phyloP scores from a whole-genome alignment of 2,329 filamentous ascomycete genomes.

The Colletotrichum costaricense region DNA sequence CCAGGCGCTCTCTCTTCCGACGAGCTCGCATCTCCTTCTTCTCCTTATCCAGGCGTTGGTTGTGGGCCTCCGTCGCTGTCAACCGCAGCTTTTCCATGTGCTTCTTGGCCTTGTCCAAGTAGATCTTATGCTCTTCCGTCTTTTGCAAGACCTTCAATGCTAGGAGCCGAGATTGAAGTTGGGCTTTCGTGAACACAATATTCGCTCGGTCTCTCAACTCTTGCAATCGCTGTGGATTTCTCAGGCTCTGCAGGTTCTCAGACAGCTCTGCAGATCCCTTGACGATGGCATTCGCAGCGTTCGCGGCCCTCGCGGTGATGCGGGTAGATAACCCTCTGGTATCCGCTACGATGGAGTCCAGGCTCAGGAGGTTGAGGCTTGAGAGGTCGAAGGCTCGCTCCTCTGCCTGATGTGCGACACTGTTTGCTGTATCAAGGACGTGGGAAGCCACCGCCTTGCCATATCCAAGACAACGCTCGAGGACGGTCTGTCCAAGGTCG shows the following conservation, averaged over 20 bases:
- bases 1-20: slow-evolving; percentile 41
- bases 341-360: slow-evolving; percentile 1
- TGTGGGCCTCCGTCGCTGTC: slow-evolving; percentile 43
- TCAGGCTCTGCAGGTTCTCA: slow-evolving; percentile 43
- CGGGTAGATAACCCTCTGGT: slow-evolving; percentile 21
- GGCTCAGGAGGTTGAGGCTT: slow-evolving; percentile 1
- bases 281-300: slow-evolving; percentile 14
- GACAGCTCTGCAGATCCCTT: slow-evolving; percentile 30
- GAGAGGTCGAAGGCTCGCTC: slow-evolving; percentile 4
- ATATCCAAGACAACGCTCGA: slow-evolving; percentile 57
- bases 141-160: slow-evolving; percentile 67
- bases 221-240: slow-evolving; percentile 45
- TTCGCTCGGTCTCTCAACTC: slow-evolving; percentile 53
- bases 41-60: slow-evolving; percentile 41
- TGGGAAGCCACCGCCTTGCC: slow-evolving; percentile 56
- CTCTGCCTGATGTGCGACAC: slow-evolving; percentile 46
- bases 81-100: slow-evolving; percentile 38
- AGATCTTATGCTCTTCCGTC: slow-evolving; percentile 56
- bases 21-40: slow-evolving; percentile 43
- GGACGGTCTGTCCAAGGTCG: slow-evolving; percentile 65
- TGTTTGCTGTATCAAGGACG: slow-evolving; percentile 48
- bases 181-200: slow-evolving; percentile 61
- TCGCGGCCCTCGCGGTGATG: slow-evolving; percentile 6
- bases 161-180: slow-evolving; percentile 66
- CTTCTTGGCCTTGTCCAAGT: slow-evolving; percentile 56